These are phyloP conservation scores for Leonotis leonurus DNA, from an alignment of 257 asterid species.

Conservation along the genomic window DNA sequence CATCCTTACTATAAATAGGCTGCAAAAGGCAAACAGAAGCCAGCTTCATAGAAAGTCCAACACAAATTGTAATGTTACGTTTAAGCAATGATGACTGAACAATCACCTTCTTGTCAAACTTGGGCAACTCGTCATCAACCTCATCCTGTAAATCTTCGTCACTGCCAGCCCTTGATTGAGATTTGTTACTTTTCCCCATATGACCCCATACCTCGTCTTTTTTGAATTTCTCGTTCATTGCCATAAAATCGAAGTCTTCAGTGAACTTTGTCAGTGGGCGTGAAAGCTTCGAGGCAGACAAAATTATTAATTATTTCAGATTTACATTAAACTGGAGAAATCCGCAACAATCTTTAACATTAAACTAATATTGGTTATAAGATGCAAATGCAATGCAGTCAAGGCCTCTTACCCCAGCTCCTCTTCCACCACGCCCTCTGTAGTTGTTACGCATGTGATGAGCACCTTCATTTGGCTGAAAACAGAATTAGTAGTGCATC, in stretches of 20 bases:
- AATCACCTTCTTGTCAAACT: constrained; percentile 49
- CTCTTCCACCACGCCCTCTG: constrained; percentile 97
- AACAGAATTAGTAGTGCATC: no score
- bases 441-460: constrained; percentile 54
- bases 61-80: not conserved
- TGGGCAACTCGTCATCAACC: constrained; percentile 49
- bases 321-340: not conserved
- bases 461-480: constrained; percentile 63
- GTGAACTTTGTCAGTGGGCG: constrained; percentile 64
- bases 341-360: not conserved
- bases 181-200: constrained; percentile 59
- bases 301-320: not conserved
- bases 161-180: constrained; percentile 45
- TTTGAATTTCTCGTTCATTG: constrained; percentile 95
- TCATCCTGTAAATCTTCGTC: constrained; percentile 49
- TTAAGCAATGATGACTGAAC: not conserved
- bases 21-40: constrained; percentile 24
- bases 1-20: constrained; percentile 83
- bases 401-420: constrained; percentile 39
- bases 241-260: constrained; percentile 92
- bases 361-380: not conserved
- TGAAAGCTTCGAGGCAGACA: constrained; percentile 39
- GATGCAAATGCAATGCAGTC: not conserved
- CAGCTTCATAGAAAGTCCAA: not conserved
- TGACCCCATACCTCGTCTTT: constrained; percentile 99